Evolutionary conservation across 306 rosid genomes (phyloP), one percentile per base, ranked within the genome.

Genomic region (Malus sylvestris): DNA sequence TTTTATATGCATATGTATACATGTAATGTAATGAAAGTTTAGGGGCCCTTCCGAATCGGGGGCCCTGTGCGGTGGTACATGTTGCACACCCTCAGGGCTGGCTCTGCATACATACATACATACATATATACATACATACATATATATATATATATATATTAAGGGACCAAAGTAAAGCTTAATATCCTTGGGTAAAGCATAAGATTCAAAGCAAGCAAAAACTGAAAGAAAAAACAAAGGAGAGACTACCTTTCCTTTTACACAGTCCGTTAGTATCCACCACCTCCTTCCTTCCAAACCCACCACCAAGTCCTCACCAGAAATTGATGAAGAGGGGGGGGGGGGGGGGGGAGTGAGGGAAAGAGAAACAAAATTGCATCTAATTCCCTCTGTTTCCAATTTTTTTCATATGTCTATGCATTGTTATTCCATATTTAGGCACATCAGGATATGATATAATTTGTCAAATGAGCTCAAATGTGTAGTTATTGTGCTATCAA

Each of bases 161-260:
- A 61, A 10, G 77, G 66, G 72, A 81, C 78, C 79, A 77, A 63
- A 66, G 29, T n/a, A 73, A 30, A 20, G 71, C 71, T 68, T 75
- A 19, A 6, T 25, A 29, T 61, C 70, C 76, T 76, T 62, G 71
- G 87, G 79, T 65, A 83, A 76, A 76, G 86, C 88, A 87, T 85
- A 82, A 84, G 88, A 89, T 87, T 89, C 91, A 84, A 87, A 89
- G 86, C 70, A 32, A 74, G 58, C 8, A 58, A 71, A 79, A 71
- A 79, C 65, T 79, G 3, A 62, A 35, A 6, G 62, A 18, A 25
- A 27, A 27, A 18, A 14, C 14, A 13, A 14, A 4, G 16, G 1
- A 49, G 20, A 15, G 55, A 5, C 55, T 35, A 20, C 73, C 80
- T 76, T 85, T 81, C 75, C 84, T 73, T 76, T 65, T 73, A 70